Conservation (phyloP, 1,284 basidiomycete species). For the Malassezia furfur region DNA sequence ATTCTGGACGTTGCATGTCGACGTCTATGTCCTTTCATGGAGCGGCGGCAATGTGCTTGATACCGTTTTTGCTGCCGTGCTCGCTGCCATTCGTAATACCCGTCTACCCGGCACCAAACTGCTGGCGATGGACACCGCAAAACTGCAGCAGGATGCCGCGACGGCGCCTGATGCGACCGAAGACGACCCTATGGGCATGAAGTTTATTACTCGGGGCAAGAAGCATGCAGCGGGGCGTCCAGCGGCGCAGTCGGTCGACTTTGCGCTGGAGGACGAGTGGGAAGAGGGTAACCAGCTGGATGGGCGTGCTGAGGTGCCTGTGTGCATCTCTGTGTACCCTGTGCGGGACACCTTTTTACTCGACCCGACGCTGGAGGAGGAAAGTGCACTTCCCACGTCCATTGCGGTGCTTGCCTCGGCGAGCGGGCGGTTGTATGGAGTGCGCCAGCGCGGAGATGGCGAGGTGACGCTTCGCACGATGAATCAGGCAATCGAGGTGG, state of each 20-base stretch:
- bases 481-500: conserved; percentile 11
- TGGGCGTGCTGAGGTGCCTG: conserved; percentile 29
- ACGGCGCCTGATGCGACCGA: conserved; percentile 22
- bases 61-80: conserved; percentile 34
- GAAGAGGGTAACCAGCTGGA: conserved; percentile 25
- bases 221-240: conserved; percentile 1
- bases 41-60: conserved; percentile 42
- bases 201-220: conserved; percentile 13
- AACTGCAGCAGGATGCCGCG: conserved; percentile 20
- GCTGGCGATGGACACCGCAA: conserved; percentile 29
- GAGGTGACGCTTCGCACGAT: conserved; percentile 1
- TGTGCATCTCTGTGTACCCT: conserved; percentile 32
- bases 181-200: conserved; percentile 24
- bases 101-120: conserved; percentile 30
- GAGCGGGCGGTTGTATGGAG: conserved; percentile 12
- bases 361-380: conserved; percentile 35
- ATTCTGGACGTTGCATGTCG: conserved; percentile 39
- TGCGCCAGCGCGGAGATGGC: conserved; percentile 11
- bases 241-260: conserved; percentile 22
- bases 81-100: conserved; percentile 31
- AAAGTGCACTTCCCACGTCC: conserved; percentile 23
- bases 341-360: conserved; percentile 28
- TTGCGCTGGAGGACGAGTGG: conserved; percentile 31
- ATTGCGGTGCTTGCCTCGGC: conserved; percentile 27
- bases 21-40: conserved; percentile 31